These are phyloP conservation scores for Tetrahymena thermophila DNA, from an alignment of 73 alveolate genomes.

Conservation along the genomic window DNA sequence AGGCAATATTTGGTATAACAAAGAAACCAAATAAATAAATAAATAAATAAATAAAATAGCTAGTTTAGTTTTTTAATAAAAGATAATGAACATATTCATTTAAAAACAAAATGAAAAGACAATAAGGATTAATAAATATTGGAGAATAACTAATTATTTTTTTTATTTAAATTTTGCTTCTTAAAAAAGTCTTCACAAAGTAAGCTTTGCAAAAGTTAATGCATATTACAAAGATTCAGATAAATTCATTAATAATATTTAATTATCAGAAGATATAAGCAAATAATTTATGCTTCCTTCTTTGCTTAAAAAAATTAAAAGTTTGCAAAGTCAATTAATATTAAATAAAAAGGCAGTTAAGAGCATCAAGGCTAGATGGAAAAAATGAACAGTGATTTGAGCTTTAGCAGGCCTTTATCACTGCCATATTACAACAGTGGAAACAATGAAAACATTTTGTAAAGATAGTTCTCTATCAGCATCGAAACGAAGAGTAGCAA, in stretches of 20 bases:
- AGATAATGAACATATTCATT: too few relatives aligned
- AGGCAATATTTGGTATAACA: too few relatives aligned
- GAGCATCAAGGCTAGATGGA: not conserved
- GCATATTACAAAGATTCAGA: not conserved
- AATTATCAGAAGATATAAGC: not conserved
- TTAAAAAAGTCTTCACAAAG: not conserved
- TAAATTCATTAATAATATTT: not conserved
- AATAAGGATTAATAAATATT: too few relatives aligned
- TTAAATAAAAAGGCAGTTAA: not conserved
- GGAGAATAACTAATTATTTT: too few relatives aligned
- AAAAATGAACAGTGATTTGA: not conserved
- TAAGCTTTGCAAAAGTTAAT: not conserved
- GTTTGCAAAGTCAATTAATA: not conserved
- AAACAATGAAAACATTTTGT: not conserved
- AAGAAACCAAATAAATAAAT: too few relatives aligned
- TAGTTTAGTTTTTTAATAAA: too few relatives aligned
- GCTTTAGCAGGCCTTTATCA: not conserved
- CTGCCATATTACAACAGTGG: not conserved
- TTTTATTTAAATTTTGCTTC: too few relatives aligned
- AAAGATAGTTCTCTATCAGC: not conserved
- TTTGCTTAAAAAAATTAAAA: not conserved
- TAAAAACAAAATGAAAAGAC: not conserved
- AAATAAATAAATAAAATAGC: too few relatives aligned
- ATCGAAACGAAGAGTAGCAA: not conserved
- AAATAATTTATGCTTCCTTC: not conserved